Percentiles rank a stretch among this genome's conserved stretches.
Conservation (phyloP, 495 filamentous ascomycete genomes). For the Xylaria intraflava region DNA sequence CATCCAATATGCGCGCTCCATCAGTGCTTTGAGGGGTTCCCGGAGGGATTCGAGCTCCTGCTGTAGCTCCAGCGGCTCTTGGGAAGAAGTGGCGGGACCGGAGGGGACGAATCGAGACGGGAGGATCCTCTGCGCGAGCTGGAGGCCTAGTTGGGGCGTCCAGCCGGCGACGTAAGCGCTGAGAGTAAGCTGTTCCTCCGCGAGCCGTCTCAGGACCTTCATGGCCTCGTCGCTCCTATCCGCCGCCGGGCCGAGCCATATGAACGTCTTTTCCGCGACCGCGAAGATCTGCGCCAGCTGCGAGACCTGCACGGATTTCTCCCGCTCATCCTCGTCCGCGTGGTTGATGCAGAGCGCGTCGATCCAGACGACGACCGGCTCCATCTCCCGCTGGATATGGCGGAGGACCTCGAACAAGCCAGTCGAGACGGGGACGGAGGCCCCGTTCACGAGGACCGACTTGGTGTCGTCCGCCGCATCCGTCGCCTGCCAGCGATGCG, state of each 20-base stretch:
- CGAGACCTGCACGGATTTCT: slow-evolving; percentile 26
- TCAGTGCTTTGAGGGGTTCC: slow-evolving; percentile 7
- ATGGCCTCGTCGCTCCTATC: slow-evolving; percentile 10
- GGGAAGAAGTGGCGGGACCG: background rate
- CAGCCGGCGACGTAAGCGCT: slow-evolving; percentile 9
- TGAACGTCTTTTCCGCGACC: slow-evolving; percentile 4
- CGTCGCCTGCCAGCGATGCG: slow-evolving; percentile 8
- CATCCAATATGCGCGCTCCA: slow-evolving; percentile 13
- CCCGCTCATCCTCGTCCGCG: slow-evolving; percentile 25
- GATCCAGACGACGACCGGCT: slow-evolving; percentile 21
- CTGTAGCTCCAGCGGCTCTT: slow-evolving; percentile 7
- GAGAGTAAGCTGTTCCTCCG: slow-evolving; percentile 11
- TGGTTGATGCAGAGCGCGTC: slow-evolving; percentile 36
- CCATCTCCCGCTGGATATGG: background rate
- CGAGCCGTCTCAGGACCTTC: slow-evolving; percentile 7
- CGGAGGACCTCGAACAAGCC: slow-evolving; percentile 9
- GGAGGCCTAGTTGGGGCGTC: slow-evolving; percentile 4
- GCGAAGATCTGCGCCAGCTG: slow-evolving; percentile 9
- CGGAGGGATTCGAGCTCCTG: slow-evolving; percentile 9
- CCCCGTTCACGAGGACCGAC: slow-evolving; percentile 11
- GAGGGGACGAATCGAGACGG: background rate
- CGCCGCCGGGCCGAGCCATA: slow-evolving; percentile 5
- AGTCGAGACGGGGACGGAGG: slow-evolving; percentile 7
- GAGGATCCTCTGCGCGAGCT: slow-evolving; percentile 10
- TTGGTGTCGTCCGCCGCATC: slow-evolving; percentile 5